Percentiles rank a stretch among this genome's conserved stretches.
Evolutionary conservation across 805 yeast genomes (phyloP).

Genomic region (Metschnikowia chrysomelidarum): DNA sequence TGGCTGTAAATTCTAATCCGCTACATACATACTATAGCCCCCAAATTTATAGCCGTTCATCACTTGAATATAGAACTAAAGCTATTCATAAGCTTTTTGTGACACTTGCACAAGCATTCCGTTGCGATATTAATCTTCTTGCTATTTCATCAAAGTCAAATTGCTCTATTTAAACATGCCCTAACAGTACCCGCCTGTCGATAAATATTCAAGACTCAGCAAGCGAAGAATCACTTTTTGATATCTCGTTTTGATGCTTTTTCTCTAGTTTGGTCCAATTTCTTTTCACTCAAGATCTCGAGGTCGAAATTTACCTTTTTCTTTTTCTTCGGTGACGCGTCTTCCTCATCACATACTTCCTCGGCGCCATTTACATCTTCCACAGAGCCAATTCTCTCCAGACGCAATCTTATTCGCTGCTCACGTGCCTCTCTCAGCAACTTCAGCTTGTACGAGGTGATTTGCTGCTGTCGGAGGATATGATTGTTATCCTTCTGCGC

Average conservation of each 20-base stretch:
- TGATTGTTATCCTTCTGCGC: conserved; percentile 17
- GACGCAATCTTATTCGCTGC: conserved; percentile 19
- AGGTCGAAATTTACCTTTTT: conserved; percentile 27
- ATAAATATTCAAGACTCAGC: no score
- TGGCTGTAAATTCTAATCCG: no score
- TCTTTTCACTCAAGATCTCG: neutral
- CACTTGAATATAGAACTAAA: no score
- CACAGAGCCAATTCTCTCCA: conserved; percentile 3
- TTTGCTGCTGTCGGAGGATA: conserved; percentile 23
- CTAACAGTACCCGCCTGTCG: no score
- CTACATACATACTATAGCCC: no score
- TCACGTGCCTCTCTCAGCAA: conserved; percentile 30
- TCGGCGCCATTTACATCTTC: conserved; percentile 1
- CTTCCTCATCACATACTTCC: conserved; percentile 1
- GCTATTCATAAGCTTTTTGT: no score
- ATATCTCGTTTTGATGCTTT: neutral
- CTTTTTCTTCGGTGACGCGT: conserved; percentile 20
- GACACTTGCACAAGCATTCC: no score
- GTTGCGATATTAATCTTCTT: no score
- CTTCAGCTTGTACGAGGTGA: conserved; percentile 24
- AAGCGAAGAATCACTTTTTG: neutral
- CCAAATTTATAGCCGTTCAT: no score
- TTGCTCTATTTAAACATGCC: no score
- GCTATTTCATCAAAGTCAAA: no score
- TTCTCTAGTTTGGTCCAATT: neutral